phyloP scores from a whole-genome alignment of 2,329 filamentous ascomycete genomes.

The Colletotrichum sp. region DNA sequence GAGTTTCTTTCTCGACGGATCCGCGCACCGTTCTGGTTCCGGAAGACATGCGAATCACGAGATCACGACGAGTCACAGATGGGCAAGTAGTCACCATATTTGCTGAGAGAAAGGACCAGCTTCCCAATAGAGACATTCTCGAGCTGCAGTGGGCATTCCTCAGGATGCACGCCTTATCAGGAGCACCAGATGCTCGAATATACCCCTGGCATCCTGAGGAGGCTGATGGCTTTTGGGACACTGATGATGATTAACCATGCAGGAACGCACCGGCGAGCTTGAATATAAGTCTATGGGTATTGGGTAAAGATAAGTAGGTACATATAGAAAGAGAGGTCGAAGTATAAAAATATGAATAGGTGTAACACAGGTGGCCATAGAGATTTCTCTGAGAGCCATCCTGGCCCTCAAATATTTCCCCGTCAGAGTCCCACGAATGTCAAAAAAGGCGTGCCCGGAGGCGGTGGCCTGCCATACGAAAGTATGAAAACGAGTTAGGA shows the following conservation, averaged over 20 bases:
- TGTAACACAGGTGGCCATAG: too few relatives aligned
- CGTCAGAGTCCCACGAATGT: too few relatives aligned
- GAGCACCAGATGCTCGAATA: background rate
- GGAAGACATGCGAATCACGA: background rate
- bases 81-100: background rate
- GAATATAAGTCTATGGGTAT: background rate
- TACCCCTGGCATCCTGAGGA: background rate
- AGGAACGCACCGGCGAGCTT: background rate
- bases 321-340: background rate
- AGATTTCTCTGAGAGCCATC: too few relatives aligned
- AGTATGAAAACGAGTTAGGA: too few relatives aligned
- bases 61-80: background rate
- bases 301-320: background rate
- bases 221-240: background rate
- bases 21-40: background rate
- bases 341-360: background rate
- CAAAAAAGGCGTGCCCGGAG: too few relatives aligned
- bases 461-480: too few relatives aligned
- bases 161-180: background rate
- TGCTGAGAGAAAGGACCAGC: background rate
- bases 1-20: background rate
- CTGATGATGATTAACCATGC: background rate
- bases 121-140: background rate
- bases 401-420: too few relatives aligned
- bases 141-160: background rate